These are phyloP conservation scores for Iberis pinnata DNA, from an alignment of 345 rosid genomes.

Conservation along the genomic window DNA sequence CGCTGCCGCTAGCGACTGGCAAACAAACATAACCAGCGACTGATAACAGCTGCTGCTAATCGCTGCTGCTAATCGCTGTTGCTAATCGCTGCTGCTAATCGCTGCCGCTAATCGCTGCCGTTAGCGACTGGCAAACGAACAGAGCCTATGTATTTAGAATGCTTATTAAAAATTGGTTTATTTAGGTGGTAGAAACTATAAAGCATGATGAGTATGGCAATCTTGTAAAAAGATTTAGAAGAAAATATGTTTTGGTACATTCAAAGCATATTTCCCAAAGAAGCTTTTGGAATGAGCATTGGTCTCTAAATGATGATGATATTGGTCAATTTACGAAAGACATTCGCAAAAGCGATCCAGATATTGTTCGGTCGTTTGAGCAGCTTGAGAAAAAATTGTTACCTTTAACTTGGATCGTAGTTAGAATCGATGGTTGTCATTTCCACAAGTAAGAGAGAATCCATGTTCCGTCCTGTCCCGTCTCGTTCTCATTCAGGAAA, in stretches of 20 bases:
- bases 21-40: too few relatives aligned
- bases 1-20: too few relatives aligned
- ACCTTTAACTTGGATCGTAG: conserved; percentile 71
- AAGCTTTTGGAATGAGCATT: conserved; percentile 69
- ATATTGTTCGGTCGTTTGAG: conserved; percentile 55
- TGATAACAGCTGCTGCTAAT: too few relatives aligned
- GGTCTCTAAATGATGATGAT: conserved; percentile 40
- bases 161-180: too few relatives aligned
- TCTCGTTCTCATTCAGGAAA: background rate
- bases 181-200: conserved; percentile 64
- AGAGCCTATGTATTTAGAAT: too few relatives aligned
- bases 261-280: conserved; percentile 52
- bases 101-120: too few relatives aligned
- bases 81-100: too few relatives aligned
- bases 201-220: conserved; percentile 60
- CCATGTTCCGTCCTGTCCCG: background rate
- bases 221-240: conserved; percentile 71
- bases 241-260: conserved; percentile 44
- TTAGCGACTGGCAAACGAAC: too few relatives aligned
- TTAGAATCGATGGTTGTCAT: conserved; percentile 92
- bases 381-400: conserved; percentile 63
- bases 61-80: too few relatives aligned
- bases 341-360: conserved; percentile 51
- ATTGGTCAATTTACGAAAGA: conserved; percentile 54
- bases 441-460: conserved; percentile 97